Evolutionary conservation across 495 filamentous ascomycete genomes (phyloP), one percentile per base, ranked within the genome.

Genomic region (Entonaema liquescens): DNA sequence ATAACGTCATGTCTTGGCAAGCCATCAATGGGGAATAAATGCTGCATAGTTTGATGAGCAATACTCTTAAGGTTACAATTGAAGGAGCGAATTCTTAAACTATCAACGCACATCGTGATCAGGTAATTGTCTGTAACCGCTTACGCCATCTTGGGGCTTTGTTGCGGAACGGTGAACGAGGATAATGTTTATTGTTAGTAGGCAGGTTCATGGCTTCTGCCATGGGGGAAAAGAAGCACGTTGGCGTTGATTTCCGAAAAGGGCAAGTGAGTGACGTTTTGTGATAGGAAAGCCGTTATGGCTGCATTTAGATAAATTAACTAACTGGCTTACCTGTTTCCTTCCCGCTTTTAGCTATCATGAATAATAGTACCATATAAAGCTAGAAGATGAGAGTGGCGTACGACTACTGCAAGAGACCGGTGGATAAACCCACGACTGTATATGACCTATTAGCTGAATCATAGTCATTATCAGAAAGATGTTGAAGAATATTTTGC

Each of bases 1-100:
- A 74, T 76, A 74, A 74, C 74, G 74, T 54, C 71, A 76, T 76
- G 61, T 59, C 74, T 76, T 76, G 74, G 74, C 74, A 57, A 40
- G 28, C 23, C 23, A 44, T 59, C 49, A 63, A 68, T 40, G 52
- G 19, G 31, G 62, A 59, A 57, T 68, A 54, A 56, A 60, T 38
- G 53, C 58, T 53, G 63, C 66, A 62, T 58, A 26, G 58, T 60
- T 56, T 59, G 63, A 67, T 67, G 59, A 50, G 38, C 47, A 11
- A 52, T 28, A 67, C 52, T 47, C 1, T 42, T 15, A 38, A 38
- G 42, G 63, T 55, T 59, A 8, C 63, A 59, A 35, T 33, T 28
- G 42, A 29, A 64, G 38, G 60, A 44, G 21, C 25, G 19, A 56
- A 53, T 28, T 63, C 38, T 53, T 5, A 15, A 60, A 56, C 44